Evolutionary conservation across 2,329 filamentous ascomycete genomes (phyloP), one percentile per base, ranked within the genome.

Genomic region (Pyrenophora tritici-repentis): DNA sequence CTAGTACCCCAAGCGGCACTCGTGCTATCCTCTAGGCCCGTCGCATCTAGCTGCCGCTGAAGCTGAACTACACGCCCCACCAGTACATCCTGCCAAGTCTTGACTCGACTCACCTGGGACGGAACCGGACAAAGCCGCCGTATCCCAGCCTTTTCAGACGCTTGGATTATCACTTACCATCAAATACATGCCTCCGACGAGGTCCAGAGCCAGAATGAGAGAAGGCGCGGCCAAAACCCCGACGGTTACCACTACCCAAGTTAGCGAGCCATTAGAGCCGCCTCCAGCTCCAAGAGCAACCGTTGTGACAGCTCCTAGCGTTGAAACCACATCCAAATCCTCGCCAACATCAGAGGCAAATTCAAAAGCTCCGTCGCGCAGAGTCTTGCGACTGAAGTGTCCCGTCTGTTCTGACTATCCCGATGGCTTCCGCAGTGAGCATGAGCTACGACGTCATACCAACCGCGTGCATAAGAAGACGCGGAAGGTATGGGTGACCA

Each of bases 381-480:
- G 60, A 59, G 63, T 72, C 29, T 38, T 71, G 48, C 69, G 71
- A 20, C 54, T 73, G 33, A 72, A 70, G 56, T 96, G 91, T 70
- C 71, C 76, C 1, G 76, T 83, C 45, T 96, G 91, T 74, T 81
- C 81, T 42, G 86, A 90, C 49, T 84, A 90, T 57, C 87, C 87
- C 1, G 84, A 88, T 18, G 90, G 90, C 46, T 96, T 96, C 75
- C 85, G 91, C 37, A 91, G 91, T 47, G 88, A 92, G 39, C 91
- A 96, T 71, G 91, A 96, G 73, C 66, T 68, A 42, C 72, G 74
- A 42, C 73, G 78, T 31, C 78, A 80, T 78, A 62, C 79, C 72
- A 70, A 86, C 75, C 82, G 85, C 43, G 81, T 91, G 62, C 93
- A 97, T 71, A 76, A 79, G 10, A 73, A 76, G 48, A 75, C 77